Conservation (phyloP, 108 stramenopile species). For the Asterionellopsis glacialis region DNA sequence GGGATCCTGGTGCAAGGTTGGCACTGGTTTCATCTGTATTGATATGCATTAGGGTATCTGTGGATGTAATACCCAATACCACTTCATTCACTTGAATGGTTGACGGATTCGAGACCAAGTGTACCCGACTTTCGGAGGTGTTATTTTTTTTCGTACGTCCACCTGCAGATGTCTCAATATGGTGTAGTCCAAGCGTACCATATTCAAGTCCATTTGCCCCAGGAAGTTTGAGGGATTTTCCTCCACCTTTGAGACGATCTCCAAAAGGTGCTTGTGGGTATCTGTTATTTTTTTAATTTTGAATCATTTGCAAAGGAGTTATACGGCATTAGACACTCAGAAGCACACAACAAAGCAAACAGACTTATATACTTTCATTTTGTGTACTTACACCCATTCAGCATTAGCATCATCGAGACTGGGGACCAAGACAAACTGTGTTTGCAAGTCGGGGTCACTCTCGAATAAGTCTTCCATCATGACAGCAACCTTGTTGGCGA, state of each 20-base stretch:
- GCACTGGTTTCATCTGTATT: slow-evolving; percentile 76
- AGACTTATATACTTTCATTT: not conserved
- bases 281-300: slow-evolving; percentile 5
- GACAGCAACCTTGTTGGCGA: slow-evolving; percentile 55
- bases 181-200: slow-evolving; percentile 58
- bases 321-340: not conserved
- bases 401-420: slow-evolving; percentile 91
- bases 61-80: slow-evolving; percentile 81
- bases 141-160: slow-evolving; percentile 10
- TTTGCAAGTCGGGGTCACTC: slow-evolving; percentile 37
- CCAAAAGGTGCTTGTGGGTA: slow-evolving; percentile 77
- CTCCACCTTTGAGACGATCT: slow-evolving; percentile 45
- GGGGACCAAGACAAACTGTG: slow-evolving; percentile 93
- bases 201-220: slow-evolving; percentile 35
- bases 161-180: slow-evolving; percentile 34
- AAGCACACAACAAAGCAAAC: no score
- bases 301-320: not conserved
- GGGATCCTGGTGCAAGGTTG: slow-evolving; percentile 54
- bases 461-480: slow-evolving; percentile 58
- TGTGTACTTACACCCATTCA: slow-evolving; percentile 74
- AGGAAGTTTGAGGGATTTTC: slow-evolving; percentile 27
- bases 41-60: slow-evolving; percentile 85
- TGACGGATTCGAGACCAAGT: slow-evolving; percentile 88
- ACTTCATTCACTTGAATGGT: slow-evolving; percentile 86
- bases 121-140: slow-evolving; percentile 42